Evolutionary conservation across 2,329 filamentous ascomycete species (phyloP).

Genomic region (Colletotrichum simmondsii): DNA sequence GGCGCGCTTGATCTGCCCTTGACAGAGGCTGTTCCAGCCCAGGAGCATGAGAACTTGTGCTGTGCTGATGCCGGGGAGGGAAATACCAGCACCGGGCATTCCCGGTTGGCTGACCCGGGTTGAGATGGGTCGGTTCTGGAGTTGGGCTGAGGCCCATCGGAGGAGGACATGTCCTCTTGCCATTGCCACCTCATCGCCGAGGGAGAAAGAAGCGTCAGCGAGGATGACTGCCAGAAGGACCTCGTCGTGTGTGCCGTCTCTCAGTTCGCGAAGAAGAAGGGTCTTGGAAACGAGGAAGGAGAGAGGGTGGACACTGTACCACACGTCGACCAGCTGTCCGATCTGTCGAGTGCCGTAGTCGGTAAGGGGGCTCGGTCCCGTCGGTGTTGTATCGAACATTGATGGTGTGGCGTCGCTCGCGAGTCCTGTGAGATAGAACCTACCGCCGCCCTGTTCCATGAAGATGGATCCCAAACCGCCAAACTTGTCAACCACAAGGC

Average conservation of each 20-base stretch:
- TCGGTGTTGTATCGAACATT: slow-evolving; percentile 44
- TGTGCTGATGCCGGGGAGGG: slow-evolving; percentile 45
- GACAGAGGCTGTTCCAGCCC: slow-evolving; percentile 49
- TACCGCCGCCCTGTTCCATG: slow-evolving; percentile 40
- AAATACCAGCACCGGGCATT: slow-evolving; percentile 38
- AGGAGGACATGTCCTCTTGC: slow-evolving; percentile 37
- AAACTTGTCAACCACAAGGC: slow-evolving; percentile 42
- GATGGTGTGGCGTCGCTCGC: slow-evolving; percentile 40
- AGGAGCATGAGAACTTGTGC: slow-evolving; percentile 48
- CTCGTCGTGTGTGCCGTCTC: slow-evolving; percentile 51
- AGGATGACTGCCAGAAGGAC: slow-evolving; percentile 51
- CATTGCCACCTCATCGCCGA: slow-evolving; percentile 29
- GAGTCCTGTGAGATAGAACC: slow-evolving; percentile 43
- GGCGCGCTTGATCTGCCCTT: slow-evolving; percentile 44
- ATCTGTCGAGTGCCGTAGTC: slow-evolving; percentile 45
- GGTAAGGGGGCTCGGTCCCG: slow-evolving; percentile 40
- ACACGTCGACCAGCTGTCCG: slow-evolving; percentile 52
- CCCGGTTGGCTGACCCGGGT: slow-evolving; percentile 36
- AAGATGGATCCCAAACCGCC: slow-evolving; percentile 43
- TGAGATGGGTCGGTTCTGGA: slow-evolving; percentile 41
- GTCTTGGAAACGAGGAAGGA: slow-evolving; percentile 54
- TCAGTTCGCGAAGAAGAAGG: slow-evolving; percentile 48
- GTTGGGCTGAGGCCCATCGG: slow-evolving; percentile 46
- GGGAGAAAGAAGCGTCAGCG: slow-evolving; percentile 49
- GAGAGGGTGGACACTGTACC: slow-evolving; percentile 52